Base-by-base conservation (phyloP, 768 basidiomycete genomes). In the Suillus decipiens region DNA sequence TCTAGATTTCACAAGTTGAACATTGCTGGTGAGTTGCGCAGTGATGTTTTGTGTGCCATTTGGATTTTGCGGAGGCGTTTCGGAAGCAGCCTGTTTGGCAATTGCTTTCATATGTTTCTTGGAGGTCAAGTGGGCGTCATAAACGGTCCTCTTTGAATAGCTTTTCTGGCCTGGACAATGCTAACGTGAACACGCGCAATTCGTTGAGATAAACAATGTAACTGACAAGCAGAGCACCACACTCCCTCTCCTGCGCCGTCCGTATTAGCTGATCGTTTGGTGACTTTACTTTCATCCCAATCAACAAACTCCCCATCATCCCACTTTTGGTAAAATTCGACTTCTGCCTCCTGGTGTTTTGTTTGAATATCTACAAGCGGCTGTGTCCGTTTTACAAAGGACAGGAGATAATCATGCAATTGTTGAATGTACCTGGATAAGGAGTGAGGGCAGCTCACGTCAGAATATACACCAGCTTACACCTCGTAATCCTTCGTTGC, bases 71-170 rank as follows among this genome's bases (percentile, higher is more conserved):
- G 67, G 54, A 66, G 76, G 65, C 68, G 70, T 68, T 65, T 70
- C 66, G n/a, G 80, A 75, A 24, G 72, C 67, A 4, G 85, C 88
- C 71, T 90, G 88, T 67, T 88, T 93, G 9, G 88, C 85, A n/a
- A 86, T 82, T 9, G 94, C 92, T 78, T 98, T 99, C 71, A 93
- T 78, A 71, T 99, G 97, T 74, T 95, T 99, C 80, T 96, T 98
- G 24, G 95, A 96, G 2, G 88, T 94, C 59, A 99, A 76, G 73
- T 99, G 97, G 2, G 95, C 95, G 65, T 97, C 93, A 73, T 95
- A 99, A 10, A 99, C 97, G 0, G 97, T 98, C 75, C 98, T 93
- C 75, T 98, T 99, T 14, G 96, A 86, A 76, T 99, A 99, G 62
- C 85, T 80, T 73, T 96, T 97, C 77, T 98, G 95, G 74, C 96